Percentiles rank a stretch among this genome's conserved stretches.
phyloP scores from a whole-genome alignment of 441 rosid genomes.

The Erodium moschatum region DNA sequence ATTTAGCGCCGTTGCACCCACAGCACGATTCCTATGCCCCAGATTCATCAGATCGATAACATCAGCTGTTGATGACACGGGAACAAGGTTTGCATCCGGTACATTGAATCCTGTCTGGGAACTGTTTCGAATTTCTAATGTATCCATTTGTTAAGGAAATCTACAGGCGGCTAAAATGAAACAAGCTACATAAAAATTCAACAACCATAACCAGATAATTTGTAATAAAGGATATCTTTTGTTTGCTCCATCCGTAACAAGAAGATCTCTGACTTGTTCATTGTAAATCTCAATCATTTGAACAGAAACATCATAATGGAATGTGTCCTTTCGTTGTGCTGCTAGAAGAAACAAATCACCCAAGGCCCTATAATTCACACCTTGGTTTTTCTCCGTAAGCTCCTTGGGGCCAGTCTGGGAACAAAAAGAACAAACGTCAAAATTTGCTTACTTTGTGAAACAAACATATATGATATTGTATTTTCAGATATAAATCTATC shows the following conservation, averaged over 20 bases:
- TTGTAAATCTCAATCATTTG: slow-evolving; percentile 78
- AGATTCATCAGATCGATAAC: slow-evolving; percentile 73
- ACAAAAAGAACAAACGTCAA: slow-evolving; percentile 14
- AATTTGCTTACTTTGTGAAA: slow-evolving; percentile 8
- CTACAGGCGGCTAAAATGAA: too few relatives aligned
- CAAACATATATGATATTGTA: slow-evolving; percentile 13
- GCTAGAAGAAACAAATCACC: slow-evolving; percentile 77
- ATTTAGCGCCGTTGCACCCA: slow-evolving; percentile 80
- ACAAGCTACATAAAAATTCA: too few relatives aligned
- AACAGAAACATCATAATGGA: slow-evolving; percentile 71
- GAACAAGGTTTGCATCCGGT: slow-evolving; percentile 69
- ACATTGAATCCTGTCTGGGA: slow-evolving; percentile 76
- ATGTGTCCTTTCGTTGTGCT: slow-evolving; percentile 69
- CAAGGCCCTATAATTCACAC: slow-evolving; percentile 88
- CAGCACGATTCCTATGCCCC: slow-evolving; percentile 75
- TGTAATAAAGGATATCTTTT: slow-evolving; percentile 73
- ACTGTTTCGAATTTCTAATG: slow-evolving; percentile 80
- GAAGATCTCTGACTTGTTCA: slow-evolving; percentile 43
- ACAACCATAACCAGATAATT: background rate
- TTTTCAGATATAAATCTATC: slow-evolving; percentile 9
- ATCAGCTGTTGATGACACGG: slow-evolving; percentile 69
- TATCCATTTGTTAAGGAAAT: slow-evolving; percentile 45
- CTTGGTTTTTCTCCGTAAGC: slow-evolving; percentile 62
- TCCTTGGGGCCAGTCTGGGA: slow-evolving; percentile 76
- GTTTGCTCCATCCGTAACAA: slow-evolving; percentile 75